Evolutionary conservation across 2,329 filamentous ascomycete genomes (phyloP).

Genomic region (Penicillium griseofulvum): DNA sequence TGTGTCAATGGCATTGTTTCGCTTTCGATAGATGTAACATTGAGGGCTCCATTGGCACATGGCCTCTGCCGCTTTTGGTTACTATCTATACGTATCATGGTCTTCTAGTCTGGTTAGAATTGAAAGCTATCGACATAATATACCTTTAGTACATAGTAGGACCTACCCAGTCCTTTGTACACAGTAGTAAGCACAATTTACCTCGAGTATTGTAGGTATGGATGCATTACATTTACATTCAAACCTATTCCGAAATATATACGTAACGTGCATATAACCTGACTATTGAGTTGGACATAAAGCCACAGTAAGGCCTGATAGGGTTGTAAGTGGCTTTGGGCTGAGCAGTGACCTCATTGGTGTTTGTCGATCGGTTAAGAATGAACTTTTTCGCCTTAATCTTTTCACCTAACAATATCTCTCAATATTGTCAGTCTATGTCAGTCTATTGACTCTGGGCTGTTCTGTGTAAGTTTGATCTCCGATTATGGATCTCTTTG

Average conservation of each 20-base stretch:
- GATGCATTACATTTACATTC: no score
- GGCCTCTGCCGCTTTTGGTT: not conserved
- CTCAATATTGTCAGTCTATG: no score
- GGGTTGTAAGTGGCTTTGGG: not conserved
- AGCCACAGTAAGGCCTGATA: not conserved
- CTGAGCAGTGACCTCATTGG: conserved; percentile 8
- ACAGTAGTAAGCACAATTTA: no score
- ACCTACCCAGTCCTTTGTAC: not conserved
- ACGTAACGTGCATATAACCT: not conserved
- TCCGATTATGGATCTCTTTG: not conserved
- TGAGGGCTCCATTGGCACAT: not conserved
- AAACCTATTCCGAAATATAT: no score
- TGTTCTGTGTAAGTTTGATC: not conserved
- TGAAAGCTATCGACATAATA: not conserved
- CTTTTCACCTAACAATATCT: not conserved
- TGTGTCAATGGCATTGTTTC: conserved; percentile 6
- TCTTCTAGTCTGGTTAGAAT: not conserved
- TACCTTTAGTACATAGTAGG: no score
- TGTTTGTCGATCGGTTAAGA: not conserved
- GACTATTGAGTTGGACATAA: not conserved
- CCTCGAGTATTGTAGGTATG: not conserved
- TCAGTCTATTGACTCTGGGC: no score
- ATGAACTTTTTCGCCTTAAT: not conserved
- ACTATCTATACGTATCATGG: no score
- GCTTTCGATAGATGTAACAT: not conserved